phyloP scores from a whole-genome alignment of 352 stramenopile species.

The Phytopythium aichiense region DNA sequence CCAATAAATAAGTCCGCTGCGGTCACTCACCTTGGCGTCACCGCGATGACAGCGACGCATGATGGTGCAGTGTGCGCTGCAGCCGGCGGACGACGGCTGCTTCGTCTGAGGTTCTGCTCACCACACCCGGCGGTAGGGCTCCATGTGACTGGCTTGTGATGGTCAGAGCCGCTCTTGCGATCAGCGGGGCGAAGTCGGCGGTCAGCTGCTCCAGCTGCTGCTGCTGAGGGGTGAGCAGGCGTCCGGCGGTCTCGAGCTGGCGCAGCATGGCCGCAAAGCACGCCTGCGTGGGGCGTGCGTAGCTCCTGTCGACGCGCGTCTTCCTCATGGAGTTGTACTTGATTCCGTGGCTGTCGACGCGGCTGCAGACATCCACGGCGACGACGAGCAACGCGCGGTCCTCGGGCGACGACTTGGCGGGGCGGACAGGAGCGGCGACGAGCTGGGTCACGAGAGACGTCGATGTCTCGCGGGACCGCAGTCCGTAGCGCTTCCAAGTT shows the following conservation, averaged over 20 bases:
- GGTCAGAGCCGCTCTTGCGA: slow-evolving; percentile 41
- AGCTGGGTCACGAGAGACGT: slow-evolving; percentile 53
- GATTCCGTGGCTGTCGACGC: slow-evolving; percentile 10
- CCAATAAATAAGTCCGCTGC: neutral
- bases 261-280: slow-evolving; percentile 43
- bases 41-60: slow-evolving; percentile 3
- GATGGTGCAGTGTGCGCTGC: slow-evolving; percentile 2
- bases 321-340: slow-evolving; percentile 59
- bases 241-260: slow-evolving; percentile 37
- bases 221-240: slow-evolving; percentile 47
- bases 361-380: slow-evolving; percentile 47
- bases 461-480: slow-evolving; percentile 27
- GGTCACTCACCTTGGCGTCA: neutral
- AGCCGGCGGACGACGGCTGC: slow-evolving; percentile 1
- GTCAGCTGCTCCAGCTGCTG: slow-evolving; percentile 49
- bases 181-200: slow-evolving; percentile 43
- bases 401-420: slow-evolving; percentile 2
- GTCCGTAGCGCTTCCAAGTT: slow-evolving; percentile 55
- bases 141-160: slow-evolving; percentile 16
- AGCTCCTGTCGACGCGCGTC: slow-evolving; percentile 43
- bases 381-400: slow-evolving; percentile 31
- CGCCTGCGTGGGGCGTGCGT: slow-evolving; percentile 25
- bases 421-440: slow-evolving; percentile 25
- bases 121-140: rapidly evolving
- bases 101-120: neutral